Evolutionary conservation across 768 basidiomycete genomes (phyloP), one percentile per base, ranked within the genome.

Genomic region (Dacryopinax spathularia): DNA sequence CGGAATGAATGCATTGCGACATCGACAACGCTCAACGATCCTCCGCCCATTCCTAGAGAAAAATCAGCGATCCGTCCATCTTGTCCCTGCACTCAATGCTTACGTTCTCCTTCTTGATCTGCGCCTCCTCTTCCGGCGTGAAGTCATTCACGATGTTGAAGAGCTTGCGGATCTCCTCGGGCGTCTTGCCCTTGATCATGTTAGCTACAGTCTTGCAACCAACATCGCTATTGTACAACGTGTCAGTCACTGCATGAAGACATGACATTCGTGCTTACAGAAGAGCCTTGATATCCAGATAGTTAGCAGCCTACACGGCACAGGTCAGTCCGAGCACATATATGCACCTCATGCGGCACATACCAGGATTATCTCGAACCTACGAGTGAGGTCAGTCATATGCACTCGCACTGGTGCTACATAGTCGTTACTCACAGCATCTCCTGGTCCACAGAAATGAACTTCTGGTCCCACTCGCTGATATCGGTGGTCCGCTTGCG

Each of bases 161-260:
- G 62, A 98, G 83, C 72, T 97, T 97, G 64, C 95, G 87, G 69
- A 99, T 98, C 78, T 98, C 96, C 75, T 98, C 96, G 25, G 96
- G 96, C 2, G 94, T 95, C 83, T 99, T 99, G 34, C 96, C 96
- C 80, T 99, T 98, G 83, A 99, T 98, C 96, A 98, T 99, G 82
- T 98, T 98, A 15, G 96, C 96, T 3, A 96, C 94, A 2, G 92
- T 96, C 81, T 96, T 95, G 84, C 94, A 96, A 1, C 94, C 94
- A 65, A 96, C 91, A 72, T 96, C 94, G 68, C 92, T 95, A 48
- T 18, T 33, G 27, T 63, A 36, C 9, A 66, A 64, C 16, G 27
- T 2, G 18, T 37, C 43, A 62, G 63, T 12, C 27, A 33, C 36
- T 25, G 22, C n/a, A 34, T n/a, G 27, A 27, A 64, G 6, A 34